Evolutionary conservation across 176 grass and related monocot species (phyloP), one percentile per base, ranked within the genome.

Genomic region (Ananas comosus): DNA sequence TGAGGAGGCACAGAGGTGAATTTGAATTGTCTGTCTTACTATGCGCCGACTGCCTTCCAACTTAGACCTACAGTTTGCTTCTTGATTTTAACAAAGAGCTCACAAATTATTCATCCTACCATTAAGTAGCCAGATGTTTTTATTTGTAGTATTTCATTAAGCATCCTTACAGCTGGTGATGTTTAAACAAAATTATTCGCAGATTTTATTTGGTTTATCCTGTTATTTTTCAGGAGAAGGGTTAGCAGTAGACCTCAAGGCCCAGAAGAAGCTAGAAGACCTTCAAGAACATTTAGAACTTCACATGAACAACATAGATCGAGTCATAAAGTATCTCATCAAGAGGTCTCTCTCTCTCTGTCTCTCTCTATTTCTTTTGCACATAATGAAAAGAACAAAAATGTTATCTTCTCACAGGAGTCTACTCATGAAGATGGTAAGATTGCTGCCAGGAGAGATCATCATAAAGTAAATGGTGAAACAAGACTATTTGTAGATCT

Each of bases 401-500:
- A 10, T 59, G 9, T 13, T 9, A 12, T 13, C 27, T 53, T 76
- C 64, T 66, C n/a, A 14, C 27, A 69, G 75, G 64, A 13, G 19
- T 69, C 52, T 58, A 50, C 9, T 63, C 23, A 65, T 29, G 17
- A 61, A 25, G 66, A 65, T 14, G 63, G 22, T 69, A 63, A 19
- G 23, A 51, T 17, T 53, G 51, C 10, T 42, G 61, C 48, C 66
- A 76, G 74, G 66, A 18, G 49, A 56, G 73, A 81, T 50, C 53
- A 58, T 72, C 50, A 21, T 72, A 51, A 64, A 64, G 69, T 12
- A 17, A 74, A 81, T 64, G 74, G 51, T 49, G 83, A 80, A 7
- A 52, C 72, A 50, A 69, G 79, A 69, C 27, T 87, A 53, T 25
- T 86, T 70, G 79, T 80, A 19, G 87, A 86, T 72, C 77, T 83